Evolutionary conservation across 768 basidiomycete genomes (phyloP), one percentile per base, ranked within the genome.

Genomic region (Clavulina sp.): DNA sequence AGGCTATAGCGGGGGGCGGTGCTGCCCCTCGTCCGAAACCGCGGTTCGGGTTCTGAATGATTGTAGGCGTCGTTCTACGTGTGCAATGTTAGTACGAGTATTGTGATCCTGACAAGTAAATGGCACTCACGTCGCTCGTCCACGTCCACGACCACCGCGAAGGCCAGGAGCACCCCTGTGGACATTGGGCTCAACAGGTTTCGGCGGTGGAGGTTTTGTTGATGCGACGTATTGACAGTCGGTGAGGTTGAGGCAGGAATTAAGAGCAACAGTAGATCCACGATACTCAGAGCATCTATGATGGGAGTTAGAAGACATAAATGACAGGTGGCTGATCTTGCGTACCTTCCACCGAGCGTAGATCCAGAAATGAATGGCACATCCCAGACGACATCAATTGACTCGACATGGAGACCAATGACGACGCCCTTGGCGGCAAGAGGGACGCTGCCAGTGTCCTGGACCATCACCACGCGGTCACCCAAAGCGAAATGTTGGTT

Each of bases 371-470:
- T 86, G 67, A 99, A 97, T 1, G 88, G 74, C 23, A 83, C 80
- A 63, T 99, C 95, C 86, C 95, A 97, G 0, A 93, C 75, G 23
- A 97, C 83, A 63, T 97, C 95, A 75, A 97, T 83, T 3, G 82
- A 77, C 61, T 81, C 84, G 2, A 80, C 67, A 59, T 81, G 86
- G 60, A 99, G 66, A 13, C 92, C 87, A 49, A 97, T 76, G 24
- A 97, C 91, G 16, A 93, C 87, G 21, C 95, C 95, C 66, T 93
- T 96, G 49, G 80, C 81, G 1, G 80, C 78, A 13, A 97, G 70
- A 1, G 92, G 89, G 0, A 97, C 92, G 31, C 82, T 79, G 28
- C 92, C 92, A 0, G 91, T 81, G 61, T 97, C 95, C 58, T 86
- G 83, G 1, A 96, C 89, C 85, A 93, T 95, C 18, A 82, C 84